Evolutionary conservation across 2,329 filamentous ascomycete species (phyloP), one percentile per base, ranked within the genome.

Genomic region (Stenocarpella maydis): DNA sequence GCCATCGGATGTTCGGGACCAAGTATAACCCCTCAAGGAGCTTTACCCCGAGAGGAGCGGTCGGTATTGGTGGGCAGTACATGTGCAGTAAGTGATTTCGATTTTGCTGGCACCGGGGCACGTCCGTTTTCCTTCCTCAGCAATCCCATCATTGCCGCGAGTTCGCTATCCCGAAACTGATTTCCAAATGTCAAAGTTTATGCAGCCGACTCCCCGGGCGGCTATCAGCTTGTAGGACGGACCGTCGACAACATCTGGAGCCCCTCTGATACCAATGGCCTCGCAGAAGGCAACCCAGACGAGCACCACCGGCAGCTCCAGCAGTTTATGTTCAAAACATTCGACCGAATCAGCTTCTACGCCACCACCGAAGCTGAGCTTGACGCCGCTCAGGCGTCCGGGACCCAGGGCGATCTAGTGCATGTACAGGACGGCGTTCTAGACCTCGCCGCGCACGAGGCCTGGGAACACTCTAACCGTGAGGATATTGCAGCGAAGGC

Each of bases 21-120:
- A 60, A 60, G 37, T 60, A 60, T 43, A 60, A 43, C 24, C 54
- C 54, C 17, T 43, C 54, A 4, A 60, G 54, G 10, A 60, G 17
- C 1, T 60, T 45, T 3, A 60, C 54, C 3, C 54, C 54, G 4
- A 43, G 17, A 17, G 54, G 54, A 15, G 54, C 54, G 6, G 54
- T 60, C 3, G 54, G 54, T 7, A 15, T 60, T 9, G 54, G 54
- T 3, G 54, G 54, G 24, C 54, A 60, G 3, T 60, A 60, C 10
- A 60, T 60, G 54, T 60, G 54, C 17, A 60, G 54, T 60, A 60
- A 31, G 54, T 43, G 34, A 12, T 9, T 31, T 37, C 34, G 34
- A 37, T 2, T 7, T 37, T 7, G 2, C 12, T 2, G 34, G 34
- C 12, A 34, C 31, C 6, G 9, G 34, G 34, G 34, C 34, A 37